A percentile compares a stretch with the other conserved stretches of the same genome.
Evolutionary conservation across 2,329 filamentous ascomycete genomes (phyloP).

Genomic region (Aspergillus jensenii): DNA sequence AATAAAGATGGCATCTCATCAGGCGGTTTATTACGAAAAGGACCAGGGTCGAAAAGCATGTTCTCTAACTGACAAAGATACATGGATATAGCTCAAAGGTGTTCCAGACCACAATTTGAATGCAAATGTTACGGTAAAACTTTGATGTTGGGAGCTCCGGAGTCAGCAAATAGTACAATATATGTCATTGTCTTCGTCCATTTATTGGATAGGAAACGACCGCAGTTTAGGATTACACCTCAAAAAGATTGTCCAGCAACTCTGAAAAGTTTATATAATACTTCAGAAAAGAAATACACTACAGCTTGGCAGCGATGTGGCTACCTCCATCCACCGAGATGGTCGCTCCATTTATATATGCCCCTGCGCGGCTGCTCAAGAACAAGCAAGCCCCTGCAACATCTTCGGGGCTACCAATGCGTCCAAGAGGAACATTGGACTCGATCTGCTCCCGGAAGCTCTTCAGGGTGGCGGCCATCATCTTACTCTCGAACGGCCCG

Average conservation of each 20-base stretch:
- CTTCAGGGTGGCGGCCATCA: constrained; percentile 55
- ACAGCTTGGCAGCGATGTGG: constrained; percentile 42
- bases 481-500: constrained; percentile 60
- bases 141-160: no score
- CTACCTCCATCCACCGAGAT: constrained; percentile 63
- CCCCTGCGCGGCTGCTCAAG: constrained; percentile 65
- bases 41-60: no score
- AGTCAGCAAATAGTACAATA: no score
- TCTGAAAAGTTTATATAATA: not conserved
- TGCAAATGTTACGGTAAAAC: no score
- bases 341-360: constrained; percentile 65
- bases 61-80: no score
- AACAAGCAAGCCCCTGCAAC: constrained; percentile 72
- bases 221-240: not conserved
- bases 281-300: constrained; percentile 2
- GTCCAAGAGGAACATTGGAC: constrained; percentile 61
- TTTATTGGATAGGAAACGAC: not conserved
- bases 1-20: no score
- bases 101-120: no score
- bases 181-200: not conserved
- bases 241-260: not conserved
- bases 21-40: no score
- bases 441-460: constrained; percentile 51
- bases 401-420: constrained; percentile 68
- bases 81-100: no score